Conservation (phyloP, 2,329 filamentous ascomycete genomes). For the Cadophora malorum region DNA sequence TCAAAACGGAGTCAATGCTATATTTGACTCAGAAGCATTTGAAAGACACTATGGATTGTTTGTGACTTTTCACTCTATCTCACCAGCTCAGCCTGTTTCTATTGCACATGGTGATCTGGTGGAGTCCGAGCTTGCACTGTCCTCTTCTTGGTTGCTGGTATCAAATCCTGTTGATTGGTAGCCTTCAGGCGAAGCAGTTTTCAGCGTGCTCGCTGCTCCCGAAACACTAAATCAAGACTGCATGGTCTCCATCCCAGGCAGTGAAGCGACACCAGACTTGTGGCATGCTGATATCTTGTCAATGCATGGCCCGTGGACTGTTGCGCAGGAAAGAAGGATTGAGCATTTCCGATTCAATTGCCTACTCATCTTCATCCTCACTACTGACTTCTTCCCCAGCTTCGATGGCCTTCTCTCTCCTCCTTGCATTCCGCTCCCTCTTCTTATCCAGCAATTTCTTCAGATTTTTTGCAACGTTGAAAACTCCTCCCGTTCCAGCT, state of each 20-base stretch:
- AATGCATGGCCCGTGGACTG: background rate
- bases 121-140: no score
- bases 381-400: slow-evolving; percentile 57
- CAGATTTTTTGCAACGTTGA: slow-evolving; percentile 85
- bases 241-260: background rate
- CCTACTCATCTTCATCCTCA: slow-evolving; percentile 49
- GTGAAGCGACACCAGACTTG: background rate
- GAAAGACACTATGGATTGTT: no score
- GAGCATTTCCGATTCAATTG: background rate
- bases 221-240: background rate
- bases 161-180: background rate
- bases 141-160: background rate
- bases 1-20: no score
- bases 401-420: slow-evolving; percentile 58
- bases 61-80: no score
- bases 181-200: background rate
- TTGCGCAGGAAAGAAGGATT: background rate
- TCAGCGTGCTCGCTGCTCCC: background rate
- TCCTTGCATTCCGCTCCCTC: slow-evolving; percentile 60
- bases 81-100: no score
- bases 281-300: background rate
- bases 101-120: no score
- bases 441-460: slow-evolving; percentile 77
- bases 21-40: no score
- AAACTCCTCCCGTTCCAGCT: slow-evolving; percentile 84